These are phyloP conservation scores for Phytophthora brassicae DNA, from an alignment of 352 stramenopile genomes.

Conservation along the genomic window DNA sequence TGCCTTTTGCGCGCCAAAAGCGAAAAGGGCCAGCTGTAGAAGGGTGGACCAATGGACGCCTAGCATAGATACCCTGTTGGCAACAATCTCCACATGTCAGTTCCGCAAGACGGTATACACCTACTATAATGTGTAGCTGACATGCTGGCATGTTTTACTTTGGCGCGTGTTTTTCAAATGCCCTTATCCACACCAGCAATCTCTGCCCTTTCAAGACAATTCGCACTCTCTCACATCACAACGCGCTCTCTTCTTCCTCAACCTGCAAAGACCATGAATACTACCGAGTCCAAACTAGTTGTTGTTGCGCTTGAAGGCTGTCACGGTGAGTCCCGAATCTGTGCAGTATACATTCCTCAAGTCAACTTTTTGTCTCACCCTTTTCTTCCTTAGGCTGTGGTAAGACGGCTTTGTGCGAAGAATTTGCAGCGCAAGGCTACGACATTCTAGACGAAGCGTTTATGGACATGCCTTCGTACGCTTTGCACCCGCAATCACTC, in stretches of 20 bases:
- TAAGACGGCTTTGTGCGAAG: slow-evolving; percentile 78
- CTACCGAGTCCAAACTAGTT: slow-evolving; percentile 63
- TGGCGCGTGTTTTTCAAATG: slow-evolving; percentile 27
- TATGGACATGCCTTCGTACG: slow-evolving; percentile 86
- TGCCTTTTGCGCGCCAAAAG: slow-evolving; percentile 29
- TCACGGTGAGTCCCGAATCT: slow-evolving; percentile 42
- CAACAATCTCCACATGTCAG: background rate
- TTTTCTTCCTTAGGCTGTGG: slow-evolving; percentile 50
- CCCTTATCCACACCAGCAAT: background rate
- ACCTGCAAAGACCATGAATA: slow-evolving; percentile 24
- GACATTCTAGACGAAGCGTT: slow-evolving; percentile 86
- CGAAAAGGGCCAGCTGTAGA: slow-evolving; percentile 5
- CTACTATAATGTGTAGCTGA: background rate
- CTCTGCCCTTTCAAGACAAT: background rate
- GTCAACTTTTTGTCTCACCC: slow-evolving; percentile 7
- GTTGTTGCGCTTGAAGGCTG: slow-evolving; percentile 88
- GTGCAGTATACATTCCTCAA: background rate
- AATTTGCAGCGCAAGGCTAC: slow-evolving; percentile 79
- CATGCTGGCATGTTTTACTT: slow-evolving; percentile 1
- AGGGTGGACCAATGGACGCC: slow-evolving; percentile 14
- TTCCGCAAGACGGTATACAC: slow-evolving; percentile 4
- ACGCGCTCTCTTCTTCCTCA: background rate
- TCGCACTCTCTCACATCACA: slow-evolving; percentile 13
- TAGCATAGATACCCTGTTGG: background rate
- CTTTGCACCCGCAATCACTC: slow-evolving; percentile 86